phyloP scores from a whole-genome alignment of 768 basidiomycete species.

The Pleurotus tuoliensis region DNA sequence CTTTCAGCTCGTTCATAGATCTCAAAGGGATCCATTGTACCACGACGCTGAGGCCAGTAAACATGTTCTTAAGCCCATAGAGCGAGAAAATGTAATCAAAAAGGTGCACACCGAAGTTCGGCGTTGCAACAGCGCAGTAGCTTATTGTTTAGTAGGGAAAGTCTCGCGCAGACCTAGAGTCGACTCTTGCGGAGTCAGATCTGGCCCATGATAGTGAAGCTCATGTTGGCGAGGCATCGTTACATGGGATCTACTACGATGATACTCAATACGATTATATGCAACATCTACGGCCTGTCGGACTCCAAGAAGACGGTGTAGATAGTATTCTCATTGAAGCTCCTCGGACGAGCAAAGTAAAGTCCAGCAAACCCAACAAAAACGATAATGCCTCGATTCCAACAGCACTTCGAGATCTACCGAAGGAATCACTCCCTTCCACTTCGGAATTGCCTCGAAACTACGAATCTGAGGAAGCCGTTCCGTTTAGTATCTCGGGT shows the following conservation, averaged over 20 bases:
- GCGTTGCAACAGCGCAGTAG: constrained; percentile 11
- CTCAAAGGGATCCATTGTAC: constrained; percentile 92
- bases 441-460: constrained; percentile 67
- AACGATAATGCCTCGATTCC: constrained; percentile 27
- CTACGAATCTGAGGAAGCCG: constrained; percentile 70
- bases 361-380: constrained; percentile 20
- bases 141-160: constrained; percentile 53
- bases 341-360: constrained; percentile 39
- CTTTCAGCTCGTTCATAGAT: constrained; percentile 96
- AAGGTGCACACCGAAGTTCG: constrained; percentile 39
- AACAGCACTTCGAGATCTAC: constrained; percentile 54
- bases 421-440: constrained; percentile 71
- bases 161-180: constrained; percentile 78
- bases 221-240: constrained; percentile 81
- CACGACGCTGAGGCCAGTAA: constrained; percentile 87
- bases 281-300: constrained; percentile 86
- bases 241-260: constrained; percentile 92
- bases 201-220: constrained; percentile 40
- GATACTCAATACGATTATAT: constrained; percentile 98
- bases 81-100: constrained; percentile 58
- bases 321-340: constrained; percentile 82
- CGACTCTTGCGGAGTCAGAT: constrained; percentile 43
- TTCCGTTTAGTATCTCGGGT: constrained; percentile 82
- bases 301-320: constrained; percentile 73
- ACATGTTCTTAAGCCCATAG: constrained; percentile 85